A percentile compares a stretch with the other conserved stretches of the same genome.
phyloP scores from a whole-genome alignment of 202 grass and related monocot genomes.

The Schoenoplectus tabernaemontani region DNA sequence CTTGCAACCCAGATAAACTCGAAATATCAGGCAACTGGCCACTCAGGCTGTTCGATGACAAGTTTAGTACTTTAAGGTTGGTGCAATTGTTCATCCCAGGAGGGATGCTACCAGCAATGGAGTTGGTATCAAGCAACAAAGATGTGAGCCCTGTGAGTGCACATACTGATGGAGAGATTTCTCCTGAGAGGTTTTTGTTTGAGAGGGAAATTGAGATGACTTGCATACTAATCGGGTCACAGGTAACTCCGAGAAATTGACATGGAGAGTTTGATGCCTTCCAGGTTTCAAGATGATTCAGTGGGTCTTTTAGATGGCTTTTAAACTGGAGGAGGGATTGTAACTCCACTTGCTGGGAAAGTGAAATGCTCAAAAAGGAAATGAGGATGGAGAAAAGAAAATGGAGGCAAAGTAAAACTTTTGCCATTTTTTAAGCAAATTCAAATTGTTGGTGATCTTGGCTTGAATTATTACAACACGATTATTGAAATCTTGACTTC shows the following conservation, averaged over 20 bases:
- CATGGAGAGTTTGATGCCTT: conserved; percentile 43
- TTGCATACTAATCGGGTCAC: conserved; percentile 36
- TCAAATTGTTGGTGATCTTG: conserved; percentile 40
- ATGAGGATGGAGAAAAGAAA: conserved; percentile 36
- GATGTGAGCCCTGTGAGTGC: conserved; percentile 38
- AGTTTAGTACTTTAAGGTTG: conserved; percentile 70
- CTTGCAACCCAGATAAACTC: conserved; percentile 42
- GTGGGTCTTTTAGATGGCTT: conserved; percentile 58
- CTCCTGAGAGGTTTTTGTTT: conserved; percentile 52
- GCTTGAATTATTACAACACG: conserved; percentile 29
- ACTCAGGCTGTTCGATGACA: conserved; percentile 60
- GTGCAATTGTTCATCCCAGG: conserved; percentile 51
- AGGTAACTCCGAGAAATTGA: conserved; percentile 63
- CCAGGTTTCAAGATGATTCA: conserved; percentile 56
- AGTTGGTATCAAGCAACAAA: conserved; percentile 59
- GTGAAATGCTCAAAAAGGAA: conserved; percentile 32
- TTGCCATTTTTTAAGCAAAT: conserved; percentile 58
- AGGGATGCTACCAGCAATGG: conserved; percentile 57
- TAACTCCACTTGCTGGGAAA: conserved; percentile 39
- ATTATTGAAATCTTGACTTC: background rate
- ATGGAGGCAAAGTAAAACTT: conserved; percentile 32
- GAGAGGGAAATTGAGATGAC: conserved; percentile 57
- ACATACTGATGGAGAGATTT: conserved; percentile 51
- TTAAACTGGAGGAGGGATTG: conserved; percentile 63
- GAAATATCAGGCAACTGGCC: conserved; percentile 70